Percentiles rank a stretch among this genome's conserved stretches.
Conservation (phyloP, 306 rosid species). For the Lathyrus tuberosus region DNA sequence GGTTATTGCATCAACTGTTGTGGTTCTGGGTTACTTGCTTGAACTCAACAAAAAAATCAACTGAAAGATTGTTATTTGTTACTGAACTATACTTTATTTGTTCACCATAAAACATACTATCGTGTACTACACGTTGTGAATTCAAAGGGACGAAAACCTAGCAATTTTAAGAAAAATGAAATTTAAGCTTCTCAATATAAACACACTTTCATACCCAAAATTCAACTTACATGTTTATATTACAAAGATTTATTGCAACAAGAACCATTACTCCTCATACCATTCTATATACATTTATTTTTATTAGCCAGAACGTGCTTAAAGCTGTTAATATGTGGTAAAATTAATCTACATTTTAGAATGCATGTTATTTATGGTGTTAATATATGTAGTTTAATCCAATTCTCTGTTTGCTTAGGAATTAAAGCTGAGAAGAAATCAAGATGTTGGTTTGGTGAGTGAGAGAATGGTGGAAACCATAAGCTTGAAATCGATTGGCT, state of each 20-base stretch:
- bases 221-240: slow-evolving; percentile 17
- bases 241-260: not conserved
- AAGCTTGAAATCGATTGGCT: slow-evolving; percentile 92
- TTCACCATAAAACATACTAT: not conserved
- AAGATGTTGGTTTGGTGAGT: slow-evolving; percentile 61
- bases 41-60: slow-evolving; percentile 45
- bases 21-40: slow-evolving; percentile 56
- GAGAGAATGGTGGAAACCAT: slow-evolving; percentile 98
- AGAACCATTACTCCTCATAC: not conserved
- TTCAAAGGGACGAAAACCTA: not conserved
- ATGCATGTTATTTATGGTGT: slow-evolving; percentile 24
- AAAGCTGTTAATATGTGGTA: slow-evolving; percentile 26
- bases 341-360: slow-evolving; percentile 31
- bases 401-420: slow-evolving; percentile 32
- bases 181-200: not conserved
- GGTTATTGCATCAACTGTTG: slow-evolving; percentile 53
- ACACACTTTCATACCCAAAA: slow-evolving; percentile 9
- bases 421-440: slow-evolving; percentile 33
- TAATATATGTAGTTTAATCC: slow-evolving; percentile 30
- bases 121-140: not conserved
- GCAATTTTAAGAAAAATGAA: not conserved
- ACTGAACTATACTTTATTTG: not conserved
- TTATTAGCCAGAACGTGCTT: slow-evolving; percentile 13
- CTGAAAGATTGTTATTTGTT: not conserved
- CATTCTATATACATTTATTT: slow-evolving; percentile 9